Evolutionary conservation across 306 rosid genomes (phyloP).

Genomic region (Inga oerstediana): DNA sequence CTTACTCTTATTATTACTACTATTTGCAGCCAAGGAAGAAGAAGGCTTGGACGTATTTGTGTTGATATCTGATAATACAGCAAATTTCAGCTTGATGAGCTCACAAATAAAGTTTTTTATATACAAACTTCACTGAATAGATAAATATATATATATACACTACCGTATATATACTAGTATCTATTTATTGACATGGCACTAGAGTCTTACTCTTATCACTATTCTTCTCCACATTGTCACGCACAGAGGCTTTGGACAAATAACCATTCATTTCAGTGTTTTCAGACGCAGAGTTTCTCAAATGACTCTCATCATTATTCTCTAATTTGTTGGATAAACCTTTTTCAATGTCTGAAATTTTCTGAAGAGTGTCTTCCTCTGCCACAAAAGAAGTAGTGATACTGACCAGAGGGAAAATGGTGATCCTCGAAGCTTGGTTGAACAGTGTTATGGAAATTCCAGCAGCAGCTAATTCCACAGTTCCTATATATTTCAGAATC

Average conservation of each 20-base stretch:
- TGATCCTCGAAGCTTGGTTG: slow-evolving; percentile 95
- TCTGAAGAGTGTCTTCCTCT: slow-evolving; percentile 78
- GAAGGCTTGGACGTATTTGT: slow-evolving; percentile 27
- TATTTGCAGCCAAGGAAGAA: slow-evolving; percentile 28
- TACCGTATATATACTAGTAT: not conserved
- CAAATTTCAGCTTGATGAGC: not conserved
- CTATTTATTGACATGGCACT: not conserved
- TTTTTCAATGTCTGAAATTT: slow-evolving; percentile 52
- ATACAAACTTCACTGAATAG: not conserved
- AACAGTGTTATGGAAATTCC: slow-evolving; percentile 92
- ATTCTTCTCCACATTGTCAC: not conserved
- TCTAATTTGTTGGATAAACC: slow-evolving; percentile 40
- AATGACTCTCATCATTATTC: not conserved
- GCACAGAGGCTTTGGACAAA: not conserved
- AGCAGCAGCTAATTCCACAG: slow-evolving; percentile 96
- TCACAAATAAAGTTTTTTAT: not conserved
- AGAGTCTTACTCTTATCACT: not conserved
- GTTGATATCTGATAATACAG: slow-evolving; percentile 31
- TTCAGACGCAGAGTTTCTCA: not conserved
- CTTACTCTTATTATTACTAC: slow-evolving; percentile 37
- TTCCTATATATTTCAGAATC: slow-evolving; percentile 44
- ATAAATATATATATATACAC: not conserved
- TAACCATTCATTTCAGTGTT: not conserved
- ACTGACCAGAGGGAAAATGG: slow-evolving; percentile 93
- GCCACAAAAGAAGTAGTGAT: slow-evolving; percentile 97